Conservation (phyloP, 805 yeast genomes). For the Torulaspora quercuum region DNA sequence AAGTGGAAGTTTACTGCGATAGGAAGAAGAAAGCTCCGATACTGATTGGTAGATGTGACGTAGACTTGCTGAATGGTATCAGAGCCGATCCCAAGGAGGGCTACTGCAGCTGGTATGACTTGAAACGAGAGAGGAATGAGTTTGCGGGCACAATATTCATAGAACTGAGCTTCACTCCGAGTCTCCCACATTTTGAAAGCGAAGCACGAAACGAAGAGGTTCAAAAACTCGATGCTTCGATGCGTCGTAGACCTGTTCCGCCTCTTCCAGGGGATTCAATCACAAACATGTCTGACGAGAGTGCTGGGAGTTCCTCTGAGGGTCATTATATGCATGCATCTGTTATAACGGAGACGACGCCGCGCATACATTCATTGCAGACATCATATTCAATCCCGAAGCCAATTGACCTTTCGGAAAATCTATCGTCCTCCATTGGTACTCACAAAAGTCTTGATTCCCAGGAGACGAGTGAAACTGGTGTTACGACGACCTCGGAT, state of each 20-base stretch:
- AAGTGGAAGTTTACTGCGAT: conserved; percentile 59
- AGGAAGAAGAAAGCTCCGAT: conserved; percentile 88
- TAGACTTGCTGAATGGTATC: conserved; percentile 73
- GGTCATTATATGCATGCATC: conserved; percentile 30
- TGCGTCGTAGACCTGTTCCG: conserved; percentile 34
- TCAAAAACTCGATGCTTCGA: conserved; percentile 27
- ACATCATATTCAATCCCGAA: conserved; percentile 3
- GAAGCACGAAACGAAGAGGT: conserved; percentile 15
- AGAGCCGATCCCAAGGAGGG: conserved; percentile 67
- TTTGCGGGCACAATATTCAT: conserved; percentile 85
- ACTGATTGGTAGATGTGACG: conserved; percentile 75
- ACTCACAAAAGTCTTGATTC: conserved; percentile 26
- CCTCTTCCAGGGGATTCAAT: conserved; percentile 29
- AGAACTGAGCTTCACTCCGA: conserved; percentile 88
- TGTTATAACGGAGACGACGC: conserved; percentile 29
- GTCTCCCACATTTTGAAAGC: conserved; percentile 16
- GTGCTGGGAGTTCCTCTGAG: background rate
- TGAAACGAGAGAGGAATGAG: conserved; percentile 56
- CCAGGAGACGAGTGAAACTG: conserved; percentile 24
- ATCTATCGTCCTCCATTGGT: conserved; percentile 27
- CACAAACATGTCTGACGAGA: background rate
- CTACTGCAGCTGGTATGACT: conserved; percentile 78
- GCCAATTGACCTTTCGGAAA: conserved; percentile 8
- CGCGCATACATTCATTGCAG: conserved; percentile 12
- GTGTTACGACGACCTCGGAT: conserved; percentile 29